phyloP scores from a whole-genome alignment of 129 eudicot genomes.

The Artemisia argyi region DNA sequence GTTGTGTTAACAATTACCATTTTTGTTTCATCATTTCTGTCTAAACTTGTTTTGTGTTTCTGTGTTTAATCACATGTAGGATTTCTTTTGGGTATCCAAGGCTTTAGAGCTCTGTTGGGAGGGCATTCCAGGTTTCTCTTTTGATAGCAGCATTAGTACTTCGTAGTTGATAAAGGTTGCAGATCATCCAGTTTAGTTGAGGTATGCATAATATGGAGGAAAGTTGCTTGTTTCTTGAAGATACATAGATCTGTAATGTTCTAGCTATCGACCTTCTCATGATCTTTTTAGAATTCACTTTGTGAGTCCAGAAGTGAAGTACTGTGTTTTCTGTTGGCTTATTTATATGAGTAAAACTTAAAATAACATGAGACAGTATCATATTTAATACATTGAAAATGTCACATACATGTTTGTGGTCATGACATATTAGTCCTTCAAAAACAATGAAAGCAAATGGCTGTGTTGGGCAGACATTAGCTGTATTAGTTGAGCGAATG shows the following conservation, averaged over 20 bases:
- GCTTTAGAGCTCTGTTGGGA: too few relatives aligned
- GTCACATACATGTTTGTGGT: slow-evolving; percentile 5
- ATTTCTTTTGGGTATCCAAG: too few relatives aligned
- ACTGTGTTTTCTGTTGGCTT: slow-evolving; percentile 8
- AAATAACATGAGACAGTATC: not conserved
- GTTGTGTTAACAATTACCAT: too few relatives aligned
- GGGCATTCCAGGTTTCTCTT: slow-evolving; percentile 16
- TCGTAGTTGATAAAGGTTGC: slow-evolving; percentile 23
- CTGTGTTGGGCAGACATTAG: slow-evolving; percentile 7
- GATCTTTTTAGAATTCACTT: not conserved
- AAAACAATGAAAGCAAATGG: not conserved
- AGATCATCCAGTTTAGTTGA: slow-evolving; percentile 19
- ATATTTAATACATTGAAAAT: not conserved
- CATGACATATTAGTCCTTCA: slow-evolving; percentile 4
- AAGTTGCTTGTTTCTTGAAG: not conserved
- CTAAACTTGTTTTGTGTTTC: too few relatives aligned
- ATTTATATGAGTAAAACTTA: not conserved
- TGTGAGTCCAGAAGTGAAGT: slow-evolving; percentile 14
- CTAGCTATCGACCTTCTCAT: slow-evolving; percentile 14
- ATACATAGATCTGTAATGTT: not conserved
- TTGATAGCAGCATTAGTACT: slow-evolving; percentile 9
- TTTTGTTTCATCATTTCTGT: too few relatives aligned
- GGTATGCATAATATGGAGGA: slow-evolving; percentile 31
- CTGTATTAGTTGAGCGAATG: not conserved
- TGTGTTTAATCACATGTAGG: too few relatives aligned